Evolutionary conservation across 441 rosid genomes (phyloP).

Genomic region (Arabidopsis lyrata): DNA sequence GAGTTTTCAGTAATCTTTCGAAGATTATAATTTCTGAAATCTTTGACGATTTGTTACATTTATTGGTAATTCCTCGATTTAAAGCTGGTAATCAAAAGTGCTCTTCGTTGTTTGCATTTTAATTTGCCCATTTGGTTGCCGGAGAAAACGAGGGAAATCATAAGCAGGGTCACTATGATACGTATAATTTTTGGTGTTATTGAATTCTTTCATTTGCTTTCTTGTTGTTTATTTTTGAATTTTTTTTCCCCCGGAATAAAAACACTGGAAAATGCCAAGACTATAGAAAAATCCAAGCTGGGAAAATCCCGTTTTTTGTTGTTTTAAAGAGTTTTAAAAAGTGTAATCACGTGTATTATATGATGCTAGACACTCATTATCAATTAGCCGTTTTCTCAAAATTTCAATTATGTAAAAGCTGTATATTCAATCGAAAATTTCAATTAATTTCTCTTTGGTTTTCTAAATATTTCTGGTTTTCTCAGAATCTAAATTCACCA

Average conservation of each 20-base stretch:
- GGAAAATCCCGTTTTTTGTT: neutral
- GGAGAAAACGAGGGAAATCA: slow-evolving; percentile 4
- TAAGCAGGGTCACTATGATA: neutral
- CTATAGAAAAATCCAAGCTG: neutral
- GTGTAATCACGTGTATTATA: slow-evolving; percentile 21
- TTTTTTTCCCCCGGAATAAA: too few relatives aligned
- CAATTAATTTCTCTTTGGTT: neutral
- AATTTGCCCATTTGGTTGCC: neutral
- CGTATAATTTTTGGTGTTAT: neutral
- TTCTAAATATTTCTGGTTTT: neutral
- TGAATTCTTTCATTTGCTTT: neutral
- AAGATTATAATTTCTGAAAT: slow-evolving; percentile 8
- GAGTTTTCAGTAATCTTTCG: neutral
- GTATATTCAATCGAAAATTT: slow-evolving; percentile 4
- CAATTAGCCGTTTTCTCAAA: slow-evolving; percentile 25
- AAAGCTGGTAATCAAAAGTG: slow-evolving; percentile 8
- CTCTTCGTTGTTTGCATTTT: neutral
- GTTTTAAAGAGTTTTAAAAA: too few relatives aligned
- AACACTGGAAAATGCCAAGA: slow-evolving; percentile 1
- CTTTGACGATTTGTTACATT: neutral
- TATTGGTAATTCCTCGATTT: neutral
- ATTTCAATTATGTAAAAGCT: neutral
- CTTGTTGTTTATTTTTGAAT: neutral
- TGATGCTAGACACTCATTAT: slow-evolving; percentile 6
- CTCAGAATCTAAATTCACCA: slow-evolving; percentile 5